Conservation (phyloP, 164 flowering plant genomes). For the Magnolia kwangsiensis region DNA sequence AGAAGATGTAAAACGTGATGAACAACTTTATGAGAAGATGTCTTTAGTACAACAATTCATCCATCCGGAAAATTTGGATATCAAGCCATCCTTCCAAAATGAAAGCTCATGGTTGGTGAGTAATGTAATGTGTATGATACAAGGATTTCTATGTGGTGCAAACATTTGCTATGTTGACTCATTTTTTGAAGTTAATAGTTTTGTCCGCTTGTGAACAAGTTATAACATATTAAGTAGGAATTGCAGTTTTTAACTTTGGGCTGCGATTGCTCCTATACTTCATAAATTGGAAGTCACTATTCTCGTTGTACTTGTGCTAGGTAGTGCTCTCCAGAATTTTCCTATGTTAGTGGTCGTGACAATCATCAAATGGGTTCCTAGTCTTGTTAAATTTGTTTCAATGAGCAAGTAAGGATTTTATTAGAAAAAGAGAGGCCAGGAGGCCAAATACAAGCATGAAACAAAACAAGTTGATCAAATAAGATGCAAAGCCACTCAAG, state of each 20-base stretch:
- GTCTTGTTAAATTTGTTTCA: neutral
- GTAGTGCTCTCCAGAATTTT: neutral
- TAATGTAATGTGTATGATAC: neutral
- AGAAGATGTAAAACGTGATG: constrained; percentile 75
- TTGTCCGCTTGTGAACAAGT: neutral
- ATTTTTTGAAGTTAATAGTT: neutral
- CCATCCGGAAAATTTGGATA: constrained; percentile 86
- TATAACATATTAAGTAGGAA: neutral
- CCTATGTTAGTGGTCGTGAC: neutral
- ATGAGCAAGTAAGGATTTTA: no score
- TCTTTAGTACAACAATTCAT: constrained; percentile 46
- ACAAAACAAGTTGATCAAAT: no score
- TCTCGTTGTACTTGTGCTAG: neutral
- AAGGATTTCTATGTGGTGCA: neutral
- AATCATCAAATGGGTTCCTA: neutral
- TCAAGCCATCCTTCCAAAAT: constrained; percentile 74
- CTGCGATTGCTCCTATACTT: neutral
- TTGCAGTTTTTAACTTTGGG: neutral
- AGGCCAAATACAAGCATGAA: no score
- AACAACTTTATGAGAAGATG: constrained; percentile 62
- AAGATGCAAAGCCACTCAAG: no score
- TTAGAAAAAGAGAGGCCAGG: no score
- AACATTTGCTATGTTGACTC: neutral
- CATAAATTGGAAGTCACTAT: neutral
- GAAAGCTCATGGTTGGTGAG: constrained; percentile 96